Base-by-base conservation (phyloP, 2,329 filamentous ascomycete genomes). In the Colletotrichum abscissum region DNA sequence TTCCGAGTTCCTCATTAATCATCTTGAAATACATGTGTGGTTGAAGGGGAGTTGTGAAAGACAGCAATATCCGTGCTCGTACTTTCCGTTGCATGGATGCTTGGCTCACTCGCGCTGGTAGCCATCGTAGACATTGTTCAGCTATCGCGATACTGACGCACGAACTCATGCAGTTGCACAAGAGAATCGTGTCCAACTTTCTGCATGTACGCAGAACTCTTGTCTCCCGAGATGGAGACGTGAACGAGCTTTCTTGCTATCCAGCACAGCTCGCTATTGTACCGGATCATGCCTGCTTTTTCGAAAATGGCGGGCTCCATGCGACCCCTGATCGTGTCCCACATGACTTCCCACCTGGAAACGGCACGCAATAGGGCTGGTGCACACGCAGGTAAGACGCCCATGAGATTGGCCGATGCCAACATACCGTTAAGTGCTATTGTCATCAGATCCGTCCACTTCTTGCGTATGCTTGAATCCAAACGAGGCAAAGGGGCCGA, bases 341-440 rank as follows among this genome's bases (percentile, higher is more conserved):
- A 78, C 30, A 78, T 74, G 28, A 60, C 33, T 52, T 77, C 76
- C 77, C 77, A 78, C 8, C 77, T 71, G 1, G 72, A 63, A 5
- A 76, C 38, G 22, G 77, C 75, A 7, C 76, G 74, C 1, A 75
- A 38, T 24, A 77, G 24, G 12, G 67, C 58, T 1, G 74, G 60
- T 1, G 74, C 58, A 9, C 67, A 67, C 6, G 67, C 9, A 0
- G 74, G 63, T 12, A 78, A 63, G 1, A 69, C 60, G 8, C 72
- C 75, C 69, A 72, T 76, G 24, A 75, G 67, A n/a, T 74, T 67
- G 4, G 75, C 67, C 4, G 75, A 62, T 14, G 73, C 57, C 26
- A 73, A 56, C 46, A 76, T 63, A 42, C 24, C 63, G 24, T 64
- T 74, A 38, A 76, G 52, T 11, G 67, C 72, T 76, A 0, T 12